phyloP scores from a whole-genome alignment of 163 green algal genomes.

The Picocystis sp. region DNA sequence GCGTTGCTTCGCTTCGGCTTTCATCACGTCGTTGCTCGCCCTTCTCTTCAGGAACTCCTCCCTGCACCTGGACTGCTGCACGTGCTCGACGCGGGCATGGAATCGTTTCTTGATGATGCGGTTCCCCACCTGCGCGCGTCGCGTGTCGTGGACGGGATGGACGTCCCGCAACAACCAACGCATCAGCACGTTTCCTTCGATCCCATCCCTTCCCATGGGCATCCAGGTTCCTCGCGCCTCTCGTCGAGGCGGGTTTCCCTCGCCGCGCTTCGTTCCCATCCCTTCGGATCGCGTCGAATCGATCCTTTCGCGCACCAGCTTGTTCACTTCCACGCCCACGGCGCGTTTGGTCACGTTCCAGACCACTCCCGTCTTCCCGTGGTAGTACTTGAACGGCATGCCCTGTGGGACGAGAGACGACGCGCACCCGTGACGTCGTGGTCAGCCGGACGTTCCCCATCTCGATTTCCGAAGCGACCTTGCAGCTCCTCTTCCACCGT shows the following conservation, averaged over 20 bases:
- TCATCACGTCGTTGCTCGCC: constrained; percentile 63
- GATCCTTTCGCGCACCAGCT: constrained; percentile 47
- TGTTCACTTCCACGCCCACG: constrained; percentile 93
- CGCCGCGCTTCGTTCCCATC: too few species aligned
- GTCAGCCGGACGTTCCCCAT: too few species aligned
- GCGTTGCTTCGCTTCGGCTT: constrained; percentile 62
- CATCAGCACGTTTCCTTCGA: too few species aligned
- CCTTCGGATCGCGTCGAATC: neutral
- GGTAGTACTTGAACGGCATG: constrained; percentile 99
- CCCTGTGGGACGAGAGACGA: constrained; percentile 42
- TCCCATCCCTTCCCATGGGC: too few species aligned
- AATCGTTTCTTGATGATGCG: constrained; percentile 91
- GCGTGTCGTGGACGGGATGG: neutral
- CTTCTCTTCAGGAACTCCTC: constrained; percentile 83
- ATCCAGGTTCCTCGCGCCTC: too few species aligned
- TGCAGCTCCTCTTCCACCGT: too few species aligned
- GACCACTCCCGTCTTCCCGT: constrained; percentile 83
- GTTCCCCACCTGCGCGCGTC: constrained; percentile 49
- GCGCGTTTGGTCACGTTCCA: constrained; percentile 98
- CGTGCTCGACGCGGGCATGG: constrained; percentile 95
- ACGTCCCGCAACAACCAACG: too few species aligned
- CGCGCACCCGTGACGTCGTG: neutral
- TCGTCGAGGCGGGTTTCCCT: too few species aligned
- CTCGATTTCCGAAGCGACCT: too few species aligned
- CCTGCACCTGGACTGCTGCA: constrained; percentile 75